phyloP scores from a whole-genome alignment of 2,329 filamentous ascomycete species.

The Alternaria viburni region DNA sequence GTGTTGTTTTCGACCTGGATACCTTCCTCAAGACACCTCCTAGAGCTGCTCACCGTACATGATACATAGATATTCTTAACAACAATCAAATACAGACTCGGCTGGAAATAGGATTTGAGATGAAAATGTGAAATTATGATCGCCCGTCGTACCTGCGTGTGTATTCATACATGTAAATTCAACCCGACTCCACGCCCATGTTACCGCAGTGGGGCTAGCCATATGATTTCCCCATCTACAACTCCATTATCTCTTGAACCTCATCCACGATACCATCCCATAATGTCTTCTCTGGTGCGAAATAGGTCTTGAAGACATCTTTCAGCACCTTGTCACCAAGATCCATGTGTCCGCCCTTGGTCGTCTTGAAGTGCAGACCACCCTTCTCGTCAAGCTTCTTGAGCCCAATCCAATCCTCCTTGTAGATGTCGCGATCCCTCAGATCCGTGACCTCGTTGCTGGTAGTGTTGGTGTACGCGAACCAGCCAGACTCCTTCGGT shows the following conservation, averaged over 20 bases:
- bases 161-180: background rate
- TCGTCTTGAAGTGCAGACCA: constrained; percentile 75
- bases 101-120: background rate
- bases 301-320: constrained; percentile 70
- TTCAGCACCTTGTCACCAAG: constrained; percentile 70
- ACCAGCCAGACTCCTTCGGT: constrained; percentile 91
- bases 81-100: background rate
- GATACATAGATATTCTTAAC: background rate
- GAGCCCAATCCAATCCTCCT: constrained; percentile 92
- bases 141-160: background rate
- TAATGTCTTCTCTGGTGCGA: constrained; percentile 54
- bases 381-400: constrained; percentile 78
- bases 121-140: background rate
- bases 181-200: background rate
- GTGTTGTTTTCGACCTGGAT: background rate
- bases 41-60: background rate
- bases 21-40: background rate
- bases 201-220: background rate
- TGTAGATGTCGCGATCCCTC: constrained; percentile 74
- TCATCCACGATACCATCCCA: constrained; percentile 13
- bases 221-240: constrained; percentile 18
- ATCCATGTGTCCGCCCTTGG: constrained; percentile 83
- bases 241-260: constrained; percentile 34
- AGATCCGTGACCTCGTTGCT: constrained; percentile 68
- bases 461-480: constrained; percentile 75